Conservation (phyloP, 345 rosid genomes). For the Salix exigua region DNA sequence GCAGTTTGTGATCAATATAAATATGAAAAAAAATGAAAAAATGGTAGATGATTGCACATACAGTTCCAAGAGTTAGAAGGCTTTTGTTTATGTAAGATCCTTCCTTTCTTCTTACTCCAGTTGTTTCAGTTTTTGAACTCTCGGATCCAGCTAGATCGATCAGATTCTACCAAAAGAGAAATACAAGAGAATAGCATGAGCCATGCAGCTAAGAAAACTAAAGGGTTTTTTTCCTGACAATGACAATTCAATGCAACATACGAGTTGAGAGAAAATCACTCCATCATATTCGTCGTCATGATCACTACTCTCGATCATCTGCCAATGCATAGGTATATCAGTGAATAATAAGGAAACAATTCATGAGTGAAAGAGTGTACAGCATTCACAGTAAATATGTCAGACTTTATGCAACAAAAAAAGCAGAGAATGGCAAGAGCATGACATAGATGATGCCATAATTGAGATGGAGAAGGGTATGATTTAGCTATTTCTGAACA, state of each 20-base stretch:
- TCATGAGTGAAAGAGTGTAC: not conserved
- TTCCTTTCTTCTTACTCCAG: slow-evolving; percentile 94
- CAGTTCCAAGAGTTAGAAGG: slow-evolving; percentile 98
- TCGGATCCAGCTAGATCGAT: slow-evolving; percentile 99
- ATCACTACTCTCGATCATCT: slow-evolving; percentile 99
- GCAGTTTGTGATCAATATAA: not conserved
- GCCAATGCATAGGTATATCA: slow-evolving; percentile 32
- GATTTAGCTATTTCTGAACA: not conserved
- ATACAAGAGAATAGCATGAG: slow-evolving; percentile 15
- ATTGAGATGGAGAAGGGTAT: not conserved
- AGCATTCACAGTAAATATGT: not conserved
- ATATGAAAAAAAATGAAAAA: not conserved
- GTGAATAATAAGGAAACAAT: not conserved
- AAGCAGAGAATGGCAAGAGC: not conserved
- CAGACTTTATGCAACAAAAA: not conserved
- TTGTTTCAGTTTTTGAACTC: slow-evolving; percentile 99
- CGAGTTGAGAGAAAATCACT: slow-evolving; percentile 97
- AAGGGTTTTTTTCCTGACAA: slow-evolving; percentile 1
- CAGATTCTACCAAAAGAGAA: slow-evolving; percentile 64
- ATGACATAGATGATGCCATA: not conserved
- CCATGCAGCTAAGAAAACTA: not conserved
- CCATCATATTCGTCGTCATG: slow-evolving; percentile 96
- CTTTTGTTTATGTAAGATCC: slow-evolving; percentile 99
- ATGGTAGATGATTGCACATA: slow-evolving; percentile 29
- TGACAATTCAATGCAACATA: slow-evolving; percentile 35